Evolutionary conservation across 1,284 basidiomycete species (phyloP), one percentile per base, ranked within the genome.

Genomic region (Cronartium quercuum): DNA sequence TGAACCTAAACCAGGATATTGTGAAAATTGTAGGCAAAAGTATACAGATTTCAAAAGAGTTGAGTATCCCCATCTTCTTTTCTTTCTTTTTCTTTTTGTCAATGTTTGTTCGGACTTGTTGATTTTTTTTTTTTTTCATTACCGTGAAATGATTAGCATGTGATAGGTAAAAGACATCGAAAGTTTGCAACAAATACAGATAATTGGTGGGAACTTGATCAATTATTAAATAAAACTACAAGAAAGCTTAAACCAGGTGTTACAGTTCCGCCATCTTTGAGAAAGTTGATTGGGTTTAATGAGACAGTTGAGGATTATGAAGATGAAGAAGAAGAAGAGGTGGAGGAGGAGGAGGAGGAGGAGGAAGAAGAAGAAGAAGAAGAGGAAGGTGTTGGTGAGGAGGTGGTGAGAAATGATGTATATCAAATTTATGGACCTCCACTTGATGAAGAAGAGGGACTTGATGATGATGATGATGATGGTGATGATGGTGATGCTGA

Each of bases 1-100:
- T 83, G 90, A 87, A 68, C 90, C 86, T 80, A 97, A 92, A 82
- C 92, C 94, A 6, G 96, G 96, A 10, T 98, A 98, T 83, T 99
- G 96, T 83, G 96, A 99, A 81, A 96, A 94, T 82, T 99, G 96
- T 82, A 87, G 95, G 29, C 81, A 87, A 71, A 92, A 93, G 81
- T 99, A 94, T 81, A 89, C 90, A 0, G 90, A 97, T 82, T 95
- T 98, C 79, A 88, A 88, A 77, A 82, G 51, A 85, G 77, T 94
- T 95, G 78, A 80, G 88, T 84, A 21, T 34, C n/a, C 15, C 40
- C 55, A 64, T 65, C 62, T 13, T 34, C 15, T 3, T 21, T 24
- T 13, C 21, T 18, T 38, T n/a, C n/a, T 34, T 44, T n/a, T 42
- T 12, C 1, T 58, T 71, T 70, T 68, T 18, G 12, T 42, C 24